Evolutionary conservation across 805 yeast genomes (phyloP).

Genomic region (Kazachstania bromeliacearum): DNA sequence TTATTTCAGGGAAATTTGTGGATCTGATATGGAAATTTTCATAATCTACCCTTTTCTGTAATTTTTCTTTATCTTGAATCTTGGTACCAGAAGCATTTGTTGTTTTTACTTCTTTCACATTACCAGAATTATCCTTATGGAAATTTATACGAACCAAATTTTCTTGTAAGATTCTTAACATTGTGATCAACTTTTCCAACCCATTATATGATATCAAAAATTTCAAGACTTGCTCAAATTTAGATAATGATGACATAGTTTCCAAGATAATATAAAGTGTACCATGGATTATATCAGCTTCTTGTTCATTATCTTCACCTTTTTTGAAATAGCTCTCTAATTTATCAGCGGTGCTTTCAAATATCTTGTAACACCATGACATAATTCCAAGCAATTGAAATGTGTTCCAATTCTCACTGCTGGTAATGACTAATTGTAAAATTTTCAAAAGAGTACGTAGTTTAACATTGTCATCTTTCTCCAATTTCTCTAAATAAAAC

Average conservation of each 20-base stretch:
- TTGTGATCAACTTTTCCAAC: conserved; percentile 24
- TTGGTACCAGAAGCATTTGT: conserved; percentile 18
- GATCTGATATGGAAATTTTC: conserved; percentile 17
- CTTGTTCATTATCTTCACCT: conserved; percentile 12
- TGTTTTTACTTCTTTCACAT: conserved; percentile 15
- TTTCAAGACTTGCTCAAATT: conserved; percentile 31
- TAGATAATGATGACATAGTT: conserved; percentile 25
- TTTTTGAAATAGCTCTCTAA: conserved; percentile 21
- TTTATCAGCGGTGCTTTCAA: conserved; percentile 16
- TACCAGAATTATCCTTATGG: conserved; percentile 17
- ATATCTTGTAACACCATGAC: conserved; percentile 32
- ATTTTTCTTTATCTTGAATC: conserved; percentile 25
- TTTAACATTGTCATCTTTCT: conserved; percentile 6
- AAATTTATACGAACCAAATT: conserved; percentile 28
- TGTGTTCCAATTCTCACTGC: conserved; percentile 31
- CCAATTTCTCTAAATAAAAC: conserved; percentile 19
- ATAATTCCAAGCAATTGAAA: conserved; percentile 32
- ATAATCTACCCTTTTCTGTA: conserved; percentile 19
- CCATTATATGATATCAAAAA: conserved; percentile 32
- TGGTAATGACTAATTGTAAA: conserved; percentile 30
- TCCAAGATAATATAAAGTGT: conserved; percentile 27
- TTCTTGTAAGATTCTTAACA: conserved; percentile 28
- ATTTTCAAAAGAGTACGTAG: conserved; percentile 13
- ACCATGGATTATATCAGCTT: conserved; percentile 19
- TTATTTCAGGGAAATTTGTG: conserved; percentile 51